Conservation (phyloP, 2,329 filamentous ascomycete species). For the Akanthomyces dipterigenus region DNA sequence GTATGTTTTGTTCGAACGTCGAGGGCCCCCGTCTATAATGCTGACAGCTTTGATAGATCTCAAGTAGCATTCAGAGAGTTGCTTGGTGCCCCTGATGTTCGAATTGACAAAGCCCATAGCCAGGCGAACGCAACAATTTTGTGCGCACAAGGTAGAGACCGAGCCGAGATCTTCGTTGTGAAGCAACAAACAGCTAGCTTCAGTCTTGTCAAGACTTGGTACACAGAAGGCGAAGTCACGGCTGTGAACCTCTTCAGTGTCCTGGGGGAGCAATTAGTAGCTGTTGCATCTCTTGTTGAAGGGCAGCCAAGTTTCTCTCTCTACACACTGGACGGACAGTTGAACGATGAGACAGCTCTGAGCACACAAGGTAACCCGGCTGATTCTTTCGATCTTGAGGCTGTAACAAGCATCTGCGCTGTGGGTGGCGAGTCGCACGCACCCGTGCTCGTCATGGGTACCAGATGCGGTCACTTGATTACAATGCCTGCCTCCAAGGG, state of each 20-base stretch:
- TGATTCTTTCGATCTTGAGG: constrained; percentile 23
- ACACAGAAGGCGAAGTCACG: constrained; percentile 2
- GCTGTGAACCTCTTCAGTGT: background rate
- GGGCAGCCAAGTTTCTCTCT: background rate
- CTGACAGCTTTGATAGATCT: constrained; percentile 17
- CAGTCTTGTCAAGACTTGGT: background rate
- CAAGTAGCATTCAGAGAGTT: constrained; percentile 27
- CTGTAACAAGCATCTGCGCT: constrained; percentile 40
- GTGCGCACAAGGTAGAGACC: constrained; percentile 28
- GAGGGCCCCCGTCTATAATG: background rate
- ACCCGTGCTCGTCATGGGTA: constrained; percentile 37
- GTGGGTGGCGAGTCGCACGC: constrained; percentile 22
- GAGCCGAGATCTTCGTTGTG: background rate
- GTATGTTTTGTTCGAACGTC: background rate
- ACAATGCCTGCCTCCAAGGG: constrained; percentile 26
- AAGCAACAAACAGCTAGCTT: background rate
- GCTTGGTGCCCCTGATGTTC: constrained; percentile 20
- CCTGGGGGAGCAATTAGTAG: background rate
- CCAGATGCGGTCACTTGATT: constrained; percentile 45
- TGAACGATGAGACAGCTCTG: background rate
- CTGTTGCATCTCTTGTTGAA: background rate
- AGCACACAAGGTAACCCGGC: background rate
- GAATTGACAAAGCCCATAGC: constrained; percentile 38
- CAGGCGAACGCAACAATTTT: constrained; percentile 33
- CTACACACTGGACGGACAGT: background rate